phyloP scores from a whole-genome alignment of 2,329 filamentous ascomycete genomes.

The Saccharata proteae region DNA sequence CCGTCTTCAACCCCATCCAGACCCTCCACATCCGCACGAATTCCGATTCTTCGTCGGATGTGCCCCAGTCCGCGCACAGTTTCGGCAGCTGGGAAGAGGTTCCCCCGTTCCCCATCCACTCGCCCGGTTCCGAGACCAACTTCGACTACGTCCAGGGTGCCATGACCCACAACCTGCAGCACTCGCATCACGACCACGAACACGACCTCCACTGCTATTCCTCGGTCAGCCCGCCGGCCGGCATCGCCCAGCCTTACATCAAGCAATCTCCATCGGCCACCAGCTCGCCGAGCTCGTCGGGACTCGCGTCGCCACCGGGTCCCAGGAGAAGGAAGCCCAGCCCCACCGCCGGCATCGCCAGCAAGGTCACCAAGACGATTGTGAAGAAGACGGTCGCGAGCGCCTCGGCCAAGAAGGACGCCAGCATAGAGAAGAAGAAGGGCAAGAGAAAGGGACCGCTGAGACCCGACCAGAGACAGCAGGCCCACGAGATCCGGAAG shows the following conservation, averaged over 20 bases:
- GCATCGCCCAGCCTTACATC: constrained; percentile 57
- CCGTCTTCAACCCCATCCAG: constrained; percentile 86
- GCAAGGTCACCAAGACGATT: constrained; percentile 71
- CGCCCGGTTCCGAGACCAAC: constrained; percentile 67
- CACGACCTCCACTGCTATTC: constrained; percentile 27
- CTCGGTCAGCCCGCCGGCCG: constrained; percentile 54
- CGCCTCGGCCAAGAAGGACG: constrained; percentile 59
- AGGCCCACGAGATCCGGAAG: constrained; percentile 94
- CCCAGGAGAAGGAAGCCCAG: constrained; percentile 61
- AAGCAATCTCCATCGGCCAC: constrained; percentile 49
- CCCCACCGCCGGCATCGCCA: constrained; percentile 57
- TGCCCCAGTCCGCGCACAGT: constrained; percentile 45
- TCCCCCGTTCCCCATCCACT: constrained; percentile 60
- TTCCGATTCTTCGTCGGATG: constrained; percentile 55
- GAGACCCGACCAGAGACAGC: constrained; percentile 85
- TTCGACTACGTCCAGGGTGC: constrained; percentile 53
- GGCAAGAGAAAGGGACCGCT: constrained; percentile 82
- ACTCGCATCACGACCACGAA: constrained; percentile 13
- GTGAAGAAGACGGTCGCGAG: constrained; percentile 59
- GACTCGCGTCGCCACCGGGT: constrained; percentile 44
- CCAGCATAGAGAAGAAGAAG: constrained; percentile 74
- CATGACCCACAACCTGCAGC: constrained; percentile 42
- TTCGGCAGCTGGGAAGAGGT: constrained; percentile 77
- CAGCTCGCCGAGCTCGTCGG: constrained; percentile 46
- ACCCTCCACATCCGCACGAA: constrained; percentile 78